Evolutionary conservation across 805 yeast genomes (phyloP).

Genomic region (Candida manassasensis): DNA sequence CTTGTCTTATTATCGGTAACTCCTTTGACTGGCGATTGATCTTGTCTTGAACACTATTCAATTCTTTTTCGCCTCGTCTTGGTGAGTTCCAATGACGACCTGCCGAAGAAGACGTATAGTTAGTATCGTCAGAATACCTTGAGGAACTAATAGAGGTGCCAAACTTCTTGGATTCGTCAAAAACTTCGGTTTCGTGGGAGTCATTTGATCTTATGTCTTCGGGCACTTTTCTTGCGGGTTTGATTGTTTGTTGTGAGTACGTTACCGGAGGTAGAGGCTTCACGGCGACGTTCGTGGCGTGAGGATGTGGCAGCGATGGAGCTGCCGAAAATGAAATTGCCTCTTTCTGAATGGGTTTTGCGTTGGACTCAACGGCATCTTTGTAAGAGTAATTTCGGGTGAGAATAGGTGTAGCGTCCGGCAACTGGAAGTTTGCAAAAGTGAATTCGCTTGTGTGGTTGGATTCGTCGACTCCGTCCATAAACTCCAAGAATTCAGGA

Average conservation of each 20-base stretch:
- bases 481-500: constrained; percentile 60
- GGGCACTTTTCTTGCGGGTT: constrained; percentile 6
- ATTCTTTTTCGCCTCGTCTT: constrained; percentile 28
- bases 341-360: not conserved
- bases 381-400: constrained; percentile 21
- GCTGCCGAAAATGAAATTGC: not conserved
- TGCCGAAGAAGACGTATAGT: constrained; percentile 6
- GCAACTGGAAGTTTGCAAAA: constrained; percentile 27
- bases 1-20: constrained; percentile 15
- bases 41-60: constrained; percentile 32
- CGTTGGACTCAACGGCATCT: constrained; percentile 1
- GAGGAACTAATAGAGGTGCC: constrained; percentile 10
- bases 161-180: constrained; percentile 10
- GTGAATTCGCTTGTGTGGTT: constrained; percentile 14
- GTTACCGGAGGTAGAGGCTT: not conserved
- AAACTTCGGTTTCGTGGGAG: constrained; percentile 10
- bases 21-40: constrained; percentile 32
- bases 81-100: constrained; percentile 44
- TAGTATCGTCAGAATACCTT: constrained; percentile 13
- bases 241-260: not conserved
- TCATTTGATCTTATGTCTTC: constrained; percentile 14
- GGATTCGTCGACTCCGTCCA: constrained; percentile 30
- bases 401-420: constrained; percentile 26
- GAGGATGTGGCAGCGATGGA: not conserved
- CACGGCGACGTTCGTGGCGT: not conserved